Conservation (phyloP, 1,284 basidiomycete species). For the Puccinia triticina region DNA sequence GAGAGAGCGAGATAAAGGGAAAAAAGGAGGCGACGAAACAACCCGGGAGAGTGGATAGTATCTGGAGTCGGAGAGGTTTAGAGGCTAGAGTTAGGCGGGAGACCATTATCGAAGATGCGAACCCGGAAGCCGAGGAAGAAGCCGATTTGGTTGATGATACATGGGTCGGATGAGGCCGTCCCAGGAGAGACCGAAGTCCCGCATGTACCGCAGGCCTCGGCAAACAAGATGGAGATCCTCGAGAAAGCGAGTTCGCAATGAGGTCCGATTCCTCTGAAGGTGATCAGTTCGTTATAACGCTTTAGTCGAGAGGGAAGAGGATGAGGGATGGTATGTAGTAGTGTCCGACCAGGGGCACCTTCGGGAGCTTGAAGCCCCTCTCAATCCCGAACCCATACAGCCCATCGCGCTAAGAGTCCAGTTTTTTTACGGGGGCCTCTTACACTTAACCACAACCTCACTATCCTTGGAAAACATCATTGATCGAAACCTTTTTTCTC, state of each 20-base stretch:
- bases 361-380: constrained; percentile 58
- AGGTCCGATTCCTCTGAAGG: constrained; percentile 6
- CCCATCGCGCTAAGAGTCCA: no score
- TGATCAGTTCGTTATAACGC: neutral
- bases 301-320: neutral
- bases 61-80: neutral
- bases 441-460: no score
- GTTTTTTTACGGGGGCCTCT: no score
- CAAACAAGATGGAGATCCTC: neutral
- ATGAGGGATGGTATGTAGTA: neutral
- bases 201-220: constrained; percentile 46
- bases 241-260: neutral
- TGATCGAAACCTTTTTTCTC: no score
- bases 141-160: constrained; percentile 19
- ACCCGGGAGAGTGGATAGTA: neutral
- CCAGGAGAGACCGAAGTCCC: constrained; percentile 43
- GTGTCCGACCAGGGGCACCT: neutral
- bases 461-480: no score
- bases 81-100: constrained; percentile 17
- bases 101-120: constrained; percentile 26
- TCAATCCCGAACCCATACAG: constrained; percentile 73
- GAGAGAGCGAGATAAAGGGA: neutral
- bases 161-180: constrained; percentile 36
- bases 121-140: constrained; percentile 16
- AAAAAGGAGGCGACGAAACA: neutral